These are phyloP conservation scores for Tylopilus vinaceipallidus DNA, from an alignment of 768 basidiomycete genomes.

Conservation along the genomic window DNA sequence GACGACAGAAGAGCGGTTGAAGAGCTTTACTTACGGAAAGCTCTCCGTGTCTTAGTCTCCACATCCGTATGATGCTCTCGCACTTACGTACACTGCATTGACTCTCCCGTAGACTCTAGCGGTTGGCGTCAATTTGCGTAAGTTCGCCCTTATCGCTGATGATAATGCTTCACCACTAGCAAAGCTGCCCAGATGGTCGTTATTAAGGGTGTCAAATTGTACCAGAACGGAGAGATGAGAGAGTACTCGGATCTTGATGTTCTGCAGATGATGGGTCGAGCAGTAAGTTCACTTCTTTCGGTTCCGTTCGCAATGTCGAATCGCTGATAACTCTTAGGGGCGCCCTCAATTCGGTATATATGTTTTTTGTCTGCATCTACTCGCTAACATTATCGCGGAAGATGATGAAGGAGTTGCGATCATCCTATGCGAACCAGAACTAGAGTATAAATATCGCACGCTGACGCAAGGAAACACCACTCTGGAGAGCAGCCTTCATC, in stretches of 20 bases:
- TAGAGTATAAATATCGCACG: constrained; percentile 69
- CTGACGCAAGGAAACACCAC: constrained; percentile 70
- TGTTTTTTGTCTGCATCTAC: neutral
- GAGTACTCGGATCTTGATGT: constrained; percentile 94
- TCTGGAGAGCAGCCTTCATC: constrained; percentile 84
- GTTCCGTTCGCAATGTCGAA: neutral
- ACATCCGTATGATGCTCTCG: constrained; percentile 64
- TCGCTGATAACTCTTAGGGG: constrained; percentile 45
- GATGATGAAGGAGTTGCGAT: constrained; percentile 83
- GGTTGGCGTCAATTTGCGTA: constrained; percentile 94
- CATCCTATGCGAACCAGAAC: constrained; percentile 74
- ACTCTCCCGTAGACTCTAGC: constrained; percentile 73
- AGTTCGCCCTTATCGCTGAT: constrained; percentile 23
- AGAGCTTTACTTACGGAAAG: constrained; percentile 62
- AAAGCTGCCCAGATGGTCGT: constrained; percentile 90
- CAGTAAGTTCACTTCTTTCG: no score
- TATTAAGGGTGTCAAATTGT: constrained; percentile 86
- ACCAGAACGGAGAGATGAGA: constrained; percentile 60
- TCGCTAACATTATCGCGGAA: constrained; percentile 24
- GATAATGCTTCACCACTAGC: neutral
- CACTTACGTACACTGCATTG: constrained; percentile 1
- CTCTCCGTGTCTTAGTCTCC: constrained; percentile 67
- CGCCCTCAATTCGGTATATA: constrained; percentile 82
- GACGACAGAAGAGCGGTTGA: constrained; percentile 77
- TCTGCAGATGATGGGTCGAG: constrained; percentile 95